Conservation (phyloP, 805 yeast genomes). For the Tetrapisispora namnaoensis region DNA sequence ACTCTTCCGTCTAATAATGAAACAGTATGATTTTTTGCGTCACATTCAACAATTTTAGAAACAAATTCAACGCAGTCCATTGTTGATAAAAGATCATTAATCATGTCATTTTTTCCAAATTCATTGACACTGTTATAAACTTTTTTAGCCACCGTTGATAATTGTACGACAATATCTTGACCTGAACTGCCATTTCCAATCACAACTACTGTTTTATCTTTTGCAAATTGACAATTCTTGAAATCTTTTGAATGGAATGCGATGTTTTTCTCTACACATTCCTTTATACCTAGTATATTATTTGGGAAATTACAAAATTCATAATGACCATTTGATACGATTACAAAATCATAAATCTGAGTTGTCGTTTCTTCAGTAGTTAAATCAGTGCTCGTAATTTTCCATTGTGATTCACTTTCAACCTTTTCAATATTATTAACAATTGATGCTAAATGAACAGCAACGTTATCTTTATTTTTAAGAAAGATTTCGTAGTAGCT, state of each 20-base stretch:
- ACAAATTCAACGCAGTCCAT: conserved; percentile 6
- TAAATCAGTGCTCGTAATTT: conserved; percentile 4
- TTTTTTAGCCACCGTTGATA: conserved; percentile 22
- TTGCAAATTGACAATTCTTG: conserved; percentile 26
- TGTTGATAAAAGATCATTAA: conserved; percentile 1
- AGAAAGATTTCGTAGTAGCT: conserved; percentile 36
- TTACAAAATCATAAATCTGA: conserved; percentile 32
- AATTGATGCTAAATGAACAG: conserved; percentile 20
- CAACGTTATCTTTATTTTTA: conserved; percentile 16
- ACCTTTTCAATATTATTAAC: conserved; percentile 15
- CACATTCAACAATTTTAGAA: conserved; percentile 26
- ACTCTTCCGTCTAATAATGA: conserved; percentile 27
- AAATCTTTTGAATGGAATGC: conserved; percentile 34
- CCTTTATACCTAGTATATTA: conserved; percentile 30
- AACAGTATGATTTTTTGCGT: conserved; percentile 18
- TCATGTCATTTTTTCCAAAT: conserved; percentile 30
- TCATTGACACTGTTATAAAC: conserved; percentile 48
- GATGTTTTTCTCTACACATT: conserved; percentile 27
- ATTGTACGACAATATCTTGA: conserved; percentile 37
- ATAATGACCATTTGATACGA: conserved; percentile 38
- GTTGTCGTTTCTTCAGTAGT: conserved; percentile 20
- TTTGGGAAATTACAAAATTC: conserved; percentile 33
- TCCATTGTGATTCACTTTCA: conserved; percentile 10
- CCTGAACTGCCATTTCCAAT: conserved; percentile 39
- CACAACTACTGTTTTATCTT: conserved; percentile 27